A percentile compares a stretch with the other conserved stretches of the same genome.
Evolutionary conservation across 148 eudicot genomes (phyloP).

Genomic region (Polygonum maritimum): DNA sequence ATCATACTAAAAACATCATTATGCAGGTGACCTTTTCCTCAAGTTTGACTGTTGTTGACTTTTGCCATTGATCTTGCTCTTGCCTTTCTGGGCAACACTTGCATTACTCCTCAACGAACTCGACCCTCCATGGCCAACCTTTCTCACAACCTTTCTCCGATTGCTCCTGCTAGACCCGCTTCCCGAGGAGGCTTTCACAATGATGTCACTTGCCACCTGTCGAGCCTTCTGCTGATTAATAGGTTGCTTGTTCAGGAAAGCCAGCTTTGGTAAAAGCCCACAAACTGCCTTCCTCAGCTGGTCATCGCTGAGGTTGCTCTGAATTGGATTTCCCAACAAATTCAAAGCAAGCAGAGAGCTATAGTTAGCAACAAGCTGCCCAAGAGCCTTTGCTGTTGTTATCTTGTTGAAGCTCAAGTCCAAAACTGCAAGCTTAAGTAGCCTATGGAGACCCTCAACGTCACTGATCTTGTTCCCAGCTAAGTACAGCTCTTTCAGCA

Average conservation of each 20-base stretch:
- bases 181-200: conserved; percentile 65
- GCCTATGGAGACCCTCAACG: conserved; percentile 87
- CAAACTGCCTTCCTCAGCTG: conserved; percentile 65
- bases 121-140: conserved; percentile 29
- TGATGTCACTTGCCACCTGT: conserved; percentile 48
- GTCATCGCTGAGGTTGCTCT: conserved; percentile 60
- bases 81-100: conserved; percentile 31
- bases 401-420: conserved; percentile 96
- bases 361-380: conserved; percentile 90
- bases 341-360: conserved; percentile 64
- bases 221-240: conserved; percentile 78
- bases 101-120: conserved; percentile 20
- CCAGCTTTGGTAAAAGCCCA: conserved; percentile 86
- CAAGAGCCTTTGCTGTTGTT: conserved; percentile 69
- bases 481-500: conserved; percentile 75
- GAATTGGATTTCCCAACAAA: conserved; percentile 73
- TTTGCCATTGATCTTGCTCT: conserved; percentile 29
- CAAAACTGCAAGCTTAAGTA: conserved; percentile 58
- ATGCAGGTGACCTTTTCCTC: not conserved
- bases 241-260: conserved; percentile 79
- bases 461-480: conserved; percentile 86
- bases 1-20: not conserved
- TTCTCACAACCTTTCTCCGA: conserved; percentile 42
- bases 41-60: conserved; percentile 16
- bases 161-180: conserved; percentile 24